These are phyloP conservation scores for Solanum hybrid DNA, from an alignment of 305 asterid species.

Conservation along the genomic window DNA sequence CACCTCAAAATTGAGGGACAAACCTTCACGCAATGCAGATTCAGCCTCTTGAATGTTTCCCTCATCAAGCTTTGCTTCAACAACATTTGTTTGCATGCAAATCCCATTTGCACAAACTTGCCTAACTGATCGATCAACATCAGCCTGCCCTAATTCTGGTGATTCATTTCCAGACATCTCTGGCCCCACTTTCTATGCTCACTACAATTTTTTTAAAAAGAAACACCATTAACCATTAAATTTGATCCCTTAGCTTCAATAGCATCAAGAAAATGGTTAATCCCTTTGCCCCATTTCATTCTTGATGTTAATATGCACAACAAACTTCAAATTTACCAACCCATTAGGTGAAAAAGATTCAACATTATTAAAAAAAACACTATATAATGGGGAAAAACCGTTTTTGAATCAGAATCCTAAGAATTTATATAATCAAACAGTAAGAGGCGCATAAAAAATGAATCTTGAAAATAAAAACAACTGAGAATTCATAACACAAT, in stretches of 20 bases:
- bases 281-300: neutral
- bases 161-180: slow-evolving; percentile 66
- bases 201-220: neutral
- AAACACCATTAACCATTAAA: slow-evolving; percentile 30
- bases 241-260: neutral
- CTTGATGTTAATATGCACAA: neutral
- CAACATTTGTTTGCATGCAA: slow-evolving; percentile 51
- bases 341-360: neutral
- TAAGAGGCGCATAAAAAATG: neutral
- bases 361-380: neutral
- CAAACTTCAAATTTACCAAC: neutral
- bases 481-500: neutral
- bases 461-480: neutral
- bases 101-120: slow-evolving; percentile 77
- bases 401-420: neutral
- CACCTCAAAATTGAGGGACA: slow-evolving; percentile 93
- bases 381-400: no score
- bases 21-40: slow-evolving; percentile 81
- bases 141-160: slow-evolving; percentile 28
- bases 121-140: slow-evolving; percentile 41
- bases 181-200: slow-evolving; percentile 17
- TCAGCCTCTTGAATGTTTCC: slow-evolving; percentile 97
- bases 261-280: neutral
- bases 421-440: neutral
- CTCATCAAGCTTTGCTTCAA: slow-evolving; percentile 87